A percentile compares a stretch with the other conserved stretches of the same genome.
Conservation (phyloP, 1,284 basidiomycete genomes). For the Ceratobasidium sp. region DNA sequence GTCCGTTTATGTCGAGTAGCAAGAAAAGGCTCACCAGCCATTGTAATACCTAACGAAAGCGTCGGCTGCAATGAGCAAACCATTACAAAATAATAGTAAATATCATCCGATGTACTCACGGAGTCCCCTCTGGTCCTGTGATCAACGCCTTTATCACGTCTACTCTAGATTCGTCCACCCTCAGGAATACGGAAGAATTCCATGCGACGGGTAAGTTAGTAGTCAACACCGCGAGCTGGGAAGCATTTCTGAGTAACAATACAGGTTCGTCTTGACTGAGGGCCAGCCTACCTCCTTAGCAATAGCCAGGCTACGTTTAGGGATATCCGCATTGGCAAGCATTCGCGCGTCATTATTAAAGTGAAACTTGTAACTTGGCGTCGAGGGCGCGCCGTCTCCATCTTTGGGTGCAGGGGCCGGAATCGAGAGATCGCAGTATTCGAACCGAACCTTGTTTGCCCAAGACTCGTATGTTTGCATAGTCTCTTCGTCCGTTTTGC, state of each 20-base stretch:
- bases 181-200: slow-evolving; percentile 90
- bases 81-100: slow-evolving; percentile 45
- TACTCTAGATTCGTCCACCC: slow-evolving; percentile 87
- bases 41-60: slow-evolving; percentile 74
- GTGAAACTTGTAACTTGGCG: slow-evolving; percentile 81
- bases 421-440: slow-evolving; percentile 86
- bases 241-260: background rate
- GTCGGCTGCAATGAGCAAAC: slow-evolving; percentile 34
- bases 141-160: slow-evolving; percentile 91
- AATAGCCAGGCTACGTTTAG: slow-evolving; percentile 89
- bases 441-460: slow-evolving; percentile 83
- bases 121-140: slow-evolving; percentile 91
- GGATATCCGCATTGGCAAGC: slow-evolving; percentile 82
- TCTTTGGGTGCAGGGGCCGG: slow-evolving; percentile 56
- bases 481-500: slow-evolving; percentile 71
- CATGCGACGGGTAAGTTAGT: slow-evolving; percentile 90
- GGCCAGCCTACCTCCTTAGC: slow-evolving; percentile 80
- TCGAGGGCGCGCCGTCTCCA: slow-evolving; percentile 55
- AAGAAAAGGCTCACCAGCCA: slow-evolving; percentile 72
- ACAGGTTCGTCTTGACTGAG: background rate
- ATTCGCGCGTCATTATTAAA: slow-evolving; percentile 84
- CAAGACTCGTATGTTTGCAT: slow-evolving; percentile 82
- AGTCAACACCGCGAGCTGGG: slow-evolving; percentile 87
- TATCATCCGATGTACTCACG: slow-evolving; percentile 68
- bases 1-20: background rate